Base-by-base conservation (phyloP, 148 eudicot species). In the Rhododendron vialii region DNA sequence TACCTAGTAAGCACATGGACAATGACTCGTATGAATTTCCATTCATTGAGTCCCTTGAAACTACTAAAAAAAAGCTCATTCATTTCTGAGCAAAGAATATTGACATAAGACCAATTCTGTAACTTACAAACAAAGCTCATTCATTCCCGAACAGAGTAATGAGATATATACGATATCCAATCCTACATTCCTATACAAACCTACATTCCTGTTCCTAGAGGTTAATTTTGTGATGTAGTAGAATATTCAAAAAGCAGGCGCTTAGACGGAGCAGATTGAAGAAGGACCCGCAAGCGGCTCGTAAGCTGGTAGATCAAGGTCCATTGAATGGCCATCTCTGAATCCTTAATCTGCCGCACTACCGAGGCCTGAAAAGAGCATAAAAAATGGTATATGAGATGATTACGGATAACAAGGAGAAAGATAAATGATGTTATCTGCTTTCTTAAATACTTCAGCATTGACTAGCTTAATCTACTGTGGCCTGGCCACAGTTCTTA, bases 311-410 rank as follows among this genome's bases (percentile, higher is more conserved):
- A 97, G 87, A 97, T 97, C 91, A 97, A 91, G 1, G 99, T 97
- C 99, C 99, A 97, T 86, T 97, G 98, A 95, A 95, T 94, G 28
- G 99, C 98, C 99, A 97, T 95, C 92, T 97, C 99, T 1, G 99
- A 94, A 83, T 97, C 99, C 88, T 97, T 97, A 98, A 97, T 95
- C 88, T 97, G 99, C 85, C 99, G 92, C 47, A 97, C 95, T 71
- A 97, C 92, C 3, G 99, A 97, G 45, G 98, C 99, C 99, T 97
- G 94, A 84, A 57, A 45, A n/a, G 67, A 83, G 38, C 83, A 73
- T 50, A 86, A 90, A n/a, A 82, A 33, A 13, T 7, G 67, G 61
- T 36, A 7, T 26, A 11, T 47, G 30, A 67, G 86, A 73, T 59
- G 65, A 36, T 65, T 48, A 81, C 15, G 50, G 74, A 36, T 12